Evolutionary conservation across 495 filamentous ascomycete species (phyloP).

Genomic region (Podospora didyma): DNA sequence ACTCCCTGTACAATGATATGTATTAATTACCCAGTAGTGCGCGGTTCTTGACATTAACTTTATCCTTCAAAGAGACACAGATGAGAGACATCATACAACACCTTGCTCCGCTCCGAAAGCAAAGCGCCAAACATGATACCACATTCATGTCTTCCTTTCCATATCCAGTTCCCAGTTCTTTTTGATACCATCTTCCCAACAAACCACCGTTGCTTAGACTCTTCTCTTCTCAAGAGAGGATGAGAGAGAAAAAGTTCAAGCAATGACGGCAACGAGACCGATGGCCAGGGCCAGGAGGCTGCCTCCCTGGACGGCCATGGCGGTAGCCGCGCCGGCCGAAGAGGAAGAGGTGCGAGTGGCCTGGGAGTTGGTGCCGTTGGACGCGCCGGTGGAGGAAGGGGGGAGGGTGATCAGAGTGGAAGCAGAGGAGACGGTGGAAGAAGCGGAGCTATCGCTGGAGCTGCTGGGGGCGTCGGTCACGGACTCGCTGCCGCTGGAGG

Average conservation of each 20-base stretch:
- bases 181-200: no score
- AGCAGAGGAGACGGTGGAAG: background rate
- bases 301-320: constrained; percentile 7
- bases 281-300: constrained; percentile 13
- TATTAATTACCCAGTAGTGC: no score
- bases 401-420: background rate
- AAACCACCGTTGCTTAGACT: no score
- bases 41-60: no score
- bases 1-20: no score
- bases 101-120: no score
- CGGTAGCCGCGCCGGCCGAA: constrained; percentile 4
- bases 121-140: no score
- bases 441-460: background rate
- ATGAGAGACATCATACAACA: no score
- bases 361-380: constrained; percentile 1
- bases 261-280: constrained; percentile 15
- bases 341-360: background rate
- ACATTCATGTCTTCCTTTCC: no score
- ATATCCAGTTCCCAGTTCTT: no score
- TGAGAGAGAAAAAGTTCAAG: constrained; percentile 7
- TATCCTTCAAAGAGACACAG: no score
- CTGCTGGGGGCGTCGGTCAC: background rate
- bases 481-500: background rate
- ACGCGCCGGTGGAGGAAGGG: background rate
- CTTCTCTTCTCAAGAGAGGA: no score